These are phyloP conservation scores for Hysterangium stoloniferum DNA, from an alignment of 768 basidiomycete genomes.

Conservation along the genomic window DNA sequence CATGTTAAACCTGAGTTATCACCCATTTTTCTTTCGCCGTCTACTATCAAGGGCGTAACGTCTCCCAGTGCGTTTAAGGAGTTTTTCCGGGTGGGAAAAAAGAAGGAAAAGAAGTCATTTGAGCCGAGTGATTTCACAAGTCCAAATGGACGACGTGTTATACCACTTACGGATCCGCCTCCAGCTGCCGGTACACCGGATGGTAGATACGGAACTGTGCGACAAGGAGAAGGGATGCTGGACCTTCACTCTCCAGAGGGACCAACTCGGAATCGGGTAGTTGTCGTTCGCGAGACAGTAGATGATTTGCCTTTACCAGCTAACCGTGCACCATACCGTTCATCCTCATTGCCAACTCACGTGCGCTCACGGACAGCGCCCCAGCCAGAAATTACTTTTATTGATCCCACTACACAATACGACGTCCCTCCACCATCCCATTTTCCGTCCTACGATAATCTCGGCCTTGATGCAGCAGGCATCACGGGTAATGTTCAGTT, in stretches of 20 bases:
- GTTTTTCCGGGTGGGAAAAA: constrained; percentile 12
- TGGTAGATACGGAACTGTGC: not conserved
- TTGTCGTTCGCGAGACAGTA: constrained; percentile 80
- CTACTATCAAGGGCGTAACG: constrained; percentile 3
- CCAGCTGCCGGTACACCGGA: constrained; percentile 1
- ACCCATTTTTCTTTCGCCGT: constrained; percentile 9
- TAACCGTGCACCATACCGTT: constrained; percentile 65
- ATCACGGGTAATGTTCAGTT: constrained; percentile 10
- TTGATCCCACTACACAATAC: constrained; percentile 80
- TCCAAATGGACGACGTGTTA: constrained; percentile 49
- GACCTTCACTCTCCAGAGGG: not conserved
- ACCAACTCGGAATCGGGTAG: constrained; percentile 39
- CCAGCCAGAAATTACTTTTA: constrained; percentile 26
- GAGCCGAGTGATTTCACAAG: constrained; percentile 54
- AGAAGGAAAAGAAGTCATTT: constrained; percentile 34
- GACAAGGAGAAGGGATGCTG: not conserved
- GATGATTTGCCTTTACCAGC: constrained; percentile 60
- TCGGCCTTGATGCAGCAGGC: constrained; percentile 14
- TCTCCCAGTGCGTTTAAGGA: constrained; percentile 12
- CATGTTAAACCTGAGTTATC: constrained; percentile 57
- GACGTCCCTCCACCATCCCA: constrained; percentile 63
- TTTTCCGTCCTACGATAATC: constrained; percentile 5
- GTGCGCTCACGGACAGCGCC: constrained; percentile 35
- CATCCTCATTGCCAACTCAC: constrained; percentile 46
- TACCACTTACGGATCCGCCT: not conserved